Evolutionary conservation across 2,329 filamentous ascomycete species (phyloP), one percentile per base, ranked within the genome.

Genomic region (Blastomyces percursus): DNA sequence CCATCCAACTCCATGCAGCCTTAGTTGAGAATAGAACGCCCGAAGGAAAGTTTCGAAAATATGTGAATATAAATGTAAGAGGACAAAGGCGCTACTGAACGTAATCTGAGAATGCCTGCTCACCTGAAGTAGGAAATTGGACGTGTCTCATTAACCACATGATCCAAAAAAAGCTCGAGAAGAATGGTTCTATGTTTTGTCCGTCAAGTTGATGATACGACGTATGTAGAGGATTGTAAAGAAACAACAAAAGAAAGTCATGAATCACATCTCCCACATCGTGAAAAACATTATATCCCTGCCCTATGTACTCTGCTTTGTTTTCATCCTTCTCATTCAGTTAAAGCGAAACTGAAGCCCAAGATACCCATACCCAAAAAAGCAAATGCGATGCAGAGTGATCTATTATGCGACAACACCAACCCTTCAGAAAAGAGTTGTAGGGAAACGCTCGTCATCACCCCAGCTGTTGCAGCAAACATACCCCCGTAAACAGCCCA

Each of bases 371-470:
- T 97, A 1, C 94, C 78, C 19, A 69, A 71, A 61, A 77, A 70
- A 8, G 75, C 75, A 62, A 73, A 75, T 16, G 71, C 71, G 46
- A 77, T 73, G 30, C 74, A 72, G 63, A 76, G 65, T 11, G 69
- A 69, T 19, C 72, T 72, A 48, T 73, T 70, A 64, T 77, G 75
- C 67, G 90, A 92, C 71, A 96, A 76, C 63, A 87, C 89, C 71
- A 96, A 74, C 67, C 88, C 88, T 78, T 99, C 92, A 3, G 89
- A 87, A 71, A 96, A 93, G 7, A 99, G 79, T 76, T 95, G 90
- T 71, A 99, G 76, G 2, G 88, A 91, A 38, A 99, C 94, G 69
- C 89, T 94, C 35, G 91, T 87, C 94, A 99, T 97, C 69, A 99
- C 95, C 0, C 94, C 94, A 0, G 91, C 86, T 0, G 93, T 97